These are phyloP conservation scores for Myxozyma geophila DNA, from an alignment of 805 yeast species.

Conservation along the genomic window DNA sequence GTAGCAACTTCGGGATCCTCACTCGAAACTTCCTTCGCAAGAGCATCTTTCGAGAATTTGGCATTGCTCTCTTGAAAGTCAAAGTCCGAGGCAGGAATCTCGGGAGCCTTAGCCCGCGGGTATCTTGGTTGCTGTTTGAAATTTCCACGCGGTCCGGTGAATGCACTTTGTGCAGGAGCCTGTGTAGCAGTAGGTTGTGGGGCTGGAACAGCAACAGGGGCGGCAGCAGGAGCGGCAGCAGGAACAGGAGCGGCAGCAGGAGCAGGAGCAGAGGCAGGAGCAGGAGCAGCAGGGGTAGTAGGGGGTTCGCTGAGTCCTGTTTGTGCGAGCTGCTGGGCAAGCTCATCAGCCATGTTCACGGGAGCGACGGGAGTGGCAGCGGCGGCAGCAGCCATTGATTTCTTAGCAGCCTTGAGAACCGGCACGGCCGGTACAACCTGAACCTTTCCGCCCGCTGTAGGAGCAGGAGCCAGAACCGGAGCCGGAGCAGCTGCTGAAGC, in stretches of 20 bases:
- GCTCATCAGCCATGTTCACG: conserved; percentile 32
- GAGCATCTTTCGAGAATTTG: conserved; percentile 52
- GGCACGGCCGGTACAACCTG: conserved; percentile 35
- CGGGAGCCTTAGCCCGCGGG: conserved; percentile 11
- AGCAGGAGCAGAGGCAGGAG: conserved; percentile 17
- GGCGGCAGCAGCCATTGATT: conserved; percentile 20
- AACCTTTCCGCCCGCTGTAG: conserved; percentile 20
- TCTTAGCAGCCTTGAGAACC: conserved; percentile 26
- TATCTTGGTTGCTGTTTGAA: conserved; percentile 6
- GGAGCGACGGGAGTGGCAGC: conserved; percentile 30
- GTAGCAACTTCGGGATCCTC: conserved; percentile 45
- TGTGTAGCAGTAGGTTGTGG: too few species aligned
- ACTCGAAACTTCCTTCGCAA: conserved; percentile 50
- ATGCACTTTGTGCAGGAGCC: neutral
- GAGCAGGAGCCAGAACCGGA: neutral
- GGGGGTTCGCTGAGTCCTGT: conserved; percentile 26
- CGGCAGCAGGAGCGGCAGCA: neutral
- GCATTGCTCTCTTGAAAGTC: conserved; percentile 79
- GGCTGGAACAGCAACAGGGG: neutral
- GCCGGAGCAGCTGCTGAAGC: conserved; percentile 15
- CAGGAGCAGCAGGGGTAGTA: conserved; percentile 28
- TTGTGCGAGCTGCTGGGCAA: conserved; percentile 23
- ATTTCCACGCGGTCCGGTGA: neutral
- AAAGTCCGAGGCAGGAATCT: conserved; percentile 60
- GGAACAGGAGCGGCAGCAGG: conserved; percentile 7